A percentile compares a stretch with the other conserved stretches of the same genome.
Evolutionary conservation across 139 green algal genomes (phyloP).

Genomic region (Edaphochlamys debaryana): DNA sequence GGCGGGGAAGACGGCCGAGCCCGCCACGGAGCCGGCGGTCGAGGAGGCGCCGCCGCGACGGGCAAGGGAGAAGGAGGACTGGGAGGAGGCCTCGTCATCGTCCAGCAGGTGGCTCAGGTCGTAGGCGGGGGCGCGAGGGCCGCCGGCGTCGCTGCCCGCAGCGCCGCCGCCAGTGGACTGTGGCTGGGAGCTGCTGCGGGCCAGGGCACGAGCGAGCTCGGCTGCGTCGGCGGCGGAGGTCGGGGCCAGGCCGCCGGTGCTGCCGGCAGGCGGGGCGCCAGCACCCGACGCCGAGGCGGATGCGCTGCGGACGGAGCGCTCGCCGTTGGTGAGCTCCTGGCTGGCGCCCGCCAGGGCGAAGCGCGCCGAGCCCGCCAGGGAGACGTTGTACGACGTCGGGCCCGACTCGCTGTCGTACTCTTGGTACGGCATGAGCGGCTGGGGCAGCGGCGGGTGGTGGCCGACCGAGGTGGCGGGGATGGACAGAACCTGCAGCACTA

Average conservation of each 20-base stretch:
- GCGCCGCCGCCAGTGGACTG: too few species aligned
- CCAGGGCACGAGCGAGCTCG: too few species aligned
- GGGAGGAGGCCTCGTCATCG: background rate
- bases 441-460: background rate
- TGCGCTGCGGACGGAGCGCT: background rate
- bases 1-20: too few species aligned
- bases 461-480: background rate
- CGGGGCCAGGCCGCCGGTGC: background rate
- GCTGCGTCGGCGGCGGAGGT: background rate
- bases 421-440: conserved; percentile 38
- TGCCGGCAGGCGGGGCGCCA: background rate
- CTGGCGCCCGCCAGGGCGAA: too few species aligned
- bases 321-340: background rate
- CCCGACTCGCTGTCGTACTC: conserved; percentile 13
- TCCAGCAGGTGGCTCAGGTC: conserved; percentile 19
- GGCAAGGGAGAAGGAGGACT: background rate
- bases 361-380: background rate
- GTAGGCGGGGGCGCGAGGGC: background rate
- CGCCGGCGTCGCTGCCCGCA: too few species aligned
- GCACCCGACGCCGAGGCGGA: background rate
- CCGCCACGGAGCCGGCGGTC: too few species aligned
- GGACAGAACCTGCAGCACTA: background rate
- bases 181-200: too few species aligned
- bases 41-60: background rate
- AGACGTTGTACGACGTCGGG: conserved; percentile 11